Conservation (phyloP, 768 basidiomycete genomes). For the Baorangia bicolor region DNA sequence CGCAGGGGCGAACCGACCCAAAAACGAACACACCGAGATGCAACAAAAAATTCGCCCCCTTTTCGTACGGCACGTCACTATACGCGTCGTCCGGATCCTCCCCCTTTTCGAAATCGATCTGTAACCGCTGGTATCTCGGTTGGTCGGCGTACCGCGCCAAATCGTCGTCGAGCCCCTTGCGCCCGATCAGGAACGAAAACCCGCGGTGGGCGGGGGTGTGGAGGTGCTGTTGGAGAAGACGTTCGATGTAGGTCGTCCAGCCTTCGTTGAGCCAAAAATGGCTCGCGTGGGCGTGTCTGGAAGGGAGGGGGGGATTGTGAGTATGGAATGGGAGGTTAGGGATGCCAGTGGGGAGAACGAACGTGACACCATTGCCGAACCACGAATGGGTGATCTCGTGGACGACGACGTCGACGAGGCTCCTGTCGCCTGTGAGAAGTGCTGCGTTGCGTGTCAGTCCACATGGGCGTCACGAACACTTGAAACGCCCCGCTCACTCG, state of each 20-base stretch:
- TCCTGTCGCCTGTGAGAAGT: constrained; percentile 81
- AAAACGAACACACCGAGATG: constrained; percentile 58
- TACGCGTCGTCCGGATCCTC: constrained; percentile 83
- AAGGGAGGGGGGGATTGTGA: neutral
- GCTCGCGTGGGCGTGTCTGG: constrained; percentile 62
- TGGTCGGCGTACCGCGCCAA: constrained; percentile 55
- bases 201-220: constrained; percentile 77
- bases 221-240: constrained; percentile 66
- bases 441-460: constrained; percentile 39
- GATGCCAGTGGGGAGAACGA: constrained; percentile 14
- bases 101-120: constrained; percentile 69
- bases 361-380: constrained; percentile 91
- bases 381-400: constrained; percentile 86
- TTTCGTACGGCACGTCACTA: constrained; percentile 76
- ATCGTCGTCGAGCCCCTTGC: constrained; percentile 66
- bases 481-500: constrained; percentile 49
- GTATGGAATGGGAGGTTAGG: neutral
- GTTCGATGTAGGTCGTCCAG: constrained; percentile 93
- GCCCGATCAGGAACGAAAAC: constrained; percentile 77
- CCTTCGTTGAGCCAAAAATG: constrained; percentile 93
- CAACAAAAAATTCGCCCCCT: constrained; percentile 85
- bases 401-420: constrained; percentile 86
- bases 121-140: constrained; percentile 74
- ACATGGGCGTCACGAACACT: neutral
- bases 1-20: too few relatives aligned